Evolutionary conservation across 2,329 filamentous ascomycete species (phyloP).

Genomic region (Macrophomina pseudophaseolina): DNA sequence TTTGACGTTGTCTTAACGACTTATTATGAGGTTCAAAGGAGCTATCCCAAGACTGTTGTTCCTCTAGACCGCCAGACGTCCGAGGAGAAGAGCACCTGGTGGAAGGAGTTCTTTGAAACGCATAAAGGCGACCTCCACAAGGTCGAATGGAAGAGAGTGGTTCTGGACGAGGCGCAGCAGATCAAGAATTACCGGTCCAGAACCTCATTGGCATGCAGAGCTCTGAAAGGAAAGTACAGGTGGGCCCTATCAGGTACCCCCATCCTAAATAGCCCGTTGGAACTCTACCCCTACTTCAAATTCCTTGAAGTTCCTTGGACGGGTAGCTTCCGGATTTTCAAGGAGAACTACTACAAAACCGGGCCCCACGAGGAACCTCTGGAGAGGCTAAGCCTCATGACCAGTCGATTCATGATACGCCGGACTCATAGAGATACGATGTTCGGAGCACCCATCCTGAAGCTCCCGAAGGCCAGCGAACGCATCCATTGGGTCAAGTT

Average conservation of each 20-base stretch:
- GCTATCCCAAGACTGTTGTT: conserved; percentile 48
- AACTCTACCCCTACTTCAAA: conserved; percentile 50
- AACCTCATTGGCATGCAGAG: conserved; percentile 54
- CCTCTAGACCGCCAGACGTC: conserved; percentile 46
- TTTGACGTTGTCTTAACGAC: conserved; percentile 50
- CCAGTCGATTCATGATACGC: conserved; percentile 58
- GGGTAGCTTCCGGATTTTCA: conserved; percentile 49
- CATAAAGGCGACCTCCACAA: conserved; percentile 39
- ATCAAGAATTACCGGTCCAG: conserved; percentile 57
- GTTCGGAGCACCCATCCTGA: conserved; percentile 60
- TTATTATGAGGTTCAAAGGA: conserved; percentile 48
- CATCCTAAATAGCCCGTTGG: conserved; percentile 34
- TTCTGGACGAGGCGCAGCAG: conserved; percentile 62
- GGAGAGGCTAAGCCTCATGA: conserved; percentile 44
- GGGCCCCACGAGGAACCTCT: conserved; percentile 34
- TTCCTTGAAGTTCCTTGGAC: conserved; percentile 50
- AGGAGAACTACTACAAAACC: conserved; percentile 49
- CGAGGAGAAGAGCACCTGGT: conserved; percentile 48
- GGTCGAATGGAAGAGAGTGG: conserved; percentile 52
- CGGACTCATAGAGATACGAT: conserved; percentile 61
- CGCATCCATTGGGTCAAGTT: conserved; percentile 53
- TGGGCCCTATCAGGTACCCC: conserved; percentile 49
- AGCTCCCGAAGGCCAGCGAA: conserved; percentile 57
- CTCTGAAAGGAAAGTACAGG: conserved; percentile 43
- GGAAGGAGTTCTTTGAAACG: conserved; percentile 37